phyloP scores from a whole-genome alignment of 805 yeast genomes.

The Yarrowia bubula region DNA sequence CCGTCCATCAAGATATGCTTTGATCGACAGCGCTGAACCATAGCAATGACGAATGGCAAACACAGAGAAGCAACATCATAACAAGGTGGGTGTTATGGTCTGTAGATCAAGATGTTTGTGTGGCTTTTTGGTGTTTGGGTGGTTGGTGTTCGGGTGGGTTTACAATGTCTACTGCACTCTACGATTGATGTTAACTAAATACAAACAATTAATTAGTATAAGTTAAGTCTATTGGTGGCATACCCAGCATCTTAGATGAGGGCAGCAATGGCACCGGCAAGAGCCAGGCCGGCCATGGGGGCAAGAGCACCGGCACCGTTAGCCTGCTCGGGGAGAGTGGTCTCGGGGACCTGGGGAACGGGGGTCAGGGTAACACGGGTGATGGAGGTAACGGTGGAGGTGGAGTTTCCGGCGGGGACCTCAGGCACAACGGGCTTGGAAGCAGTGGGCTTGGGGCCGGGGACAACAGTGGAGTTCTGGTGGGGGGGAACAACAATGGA shows the following conservation, averaged over 20 bases:
- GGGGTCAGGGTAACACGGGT: slow-evolving; percentile 26
- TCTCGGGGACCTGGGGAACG: slow-evolving; percentile 19
- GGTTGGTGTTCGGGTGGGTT: no score
- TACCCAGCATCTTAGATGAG: slow-evolving; percentile 16
- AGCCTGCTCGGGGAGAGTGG: slow-evolving; percentile 22
- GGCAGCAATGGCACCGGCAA: slow-evolving; percentile 25
- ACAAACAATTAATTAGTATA: slow-evolving; percentile 23
- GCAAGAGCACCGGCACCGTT: slow-evolving; percentile 25
- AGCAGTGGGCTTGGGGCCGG: slow-evolving; percentile 9
- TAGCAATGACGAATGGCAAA: not conserved
- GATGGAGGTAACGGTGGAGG: slow-evolving; percentile 26
- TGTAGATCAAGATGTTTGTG: no score
- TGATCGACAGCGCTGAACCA: not conserved
- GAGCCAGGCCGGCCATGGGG: slow-evolving; percentile 27
- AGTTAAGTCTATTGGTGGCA: slow-evolving; percentile 1
- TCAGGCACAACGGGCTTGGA: slow-evolving; percentile 22
- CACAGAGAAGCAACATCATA: not conserved
- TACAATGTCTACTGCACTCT: not conserved
- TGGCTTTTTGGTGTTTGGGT: no score
- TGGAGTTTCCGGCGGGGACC: slow-evolving; percentile 23
- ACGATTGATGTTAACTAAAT: not conserved
- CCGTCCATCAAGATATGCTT: not conserved
- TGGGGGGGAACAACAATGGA: slow-evolving; percentile 13
- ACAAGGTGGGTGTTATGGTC: not conserved
- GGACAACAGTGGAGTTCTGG: slow-evolving; percentile 19